Evolutionary conservation across 169 alveolate genomes (phyloP), one percentile per base, ranked within the genome.

Genomic region (Plasmodium sp.): DNA sequence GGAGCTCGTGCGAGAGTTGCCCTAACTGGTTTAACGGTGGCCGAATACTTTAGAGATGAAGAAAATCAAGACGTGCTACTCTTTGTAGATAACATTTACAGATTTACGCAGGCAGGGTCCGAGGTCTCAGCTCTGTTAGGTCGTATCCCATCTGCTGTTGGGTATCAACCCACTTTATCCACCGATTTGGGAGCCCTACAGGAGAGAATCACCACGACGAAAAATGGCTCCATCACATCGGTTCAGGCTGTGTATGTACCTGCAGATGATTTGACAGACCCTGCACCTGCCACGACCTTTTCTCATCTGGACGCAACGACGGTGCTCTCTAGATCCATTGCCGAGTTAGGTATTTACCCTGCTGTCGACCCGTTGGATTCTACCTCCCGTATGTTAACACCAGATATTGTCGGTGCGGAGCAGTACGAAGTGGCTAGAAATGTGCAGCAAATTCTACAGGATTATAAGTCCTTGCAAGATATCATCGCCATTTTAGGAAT

Each of bases 1-100:
- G 99, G 99, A 75, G 99, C 99, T 48, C 99, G 99, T 72, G 99
- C 99, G 33, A 97, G 99, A 73, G 99, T 99, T 81, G 99, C 99
- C 10, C 97, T 99, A 54, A 98, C 99, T 51, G 99, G 99, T 33
- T 96, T 99, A 48, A 97, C 99, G 0, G 99, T 99, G 75, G 99
- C 99, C 22, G 99, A 99, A 94, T 99, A 99, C 93, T 99, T 99
- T 99, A 97, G 99, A 84, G 99, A 99, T 88, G 99, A 98, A 86
- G 99, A 98, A 96, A 98, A 98, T 22, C 99, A 99, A 91, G 99
- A 98, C 94, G 99, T 98, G 96, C 95, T 98, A 84, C 98, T 99
- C 36, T 98, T 99, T 97, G 97, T 99, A 58, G 99, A 99, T 97
- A 99, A 99, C 96, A 99, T 99, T 95, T 99, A 98, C 98, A 98